A percentile compares a stretch with the other conserved stretches of the same genome.
These are phyloP conservation scores for Penicillium herquei DNA, from an alignment of 495 filamentous ascomycete species.

Conservation along the genomic window DNA sequence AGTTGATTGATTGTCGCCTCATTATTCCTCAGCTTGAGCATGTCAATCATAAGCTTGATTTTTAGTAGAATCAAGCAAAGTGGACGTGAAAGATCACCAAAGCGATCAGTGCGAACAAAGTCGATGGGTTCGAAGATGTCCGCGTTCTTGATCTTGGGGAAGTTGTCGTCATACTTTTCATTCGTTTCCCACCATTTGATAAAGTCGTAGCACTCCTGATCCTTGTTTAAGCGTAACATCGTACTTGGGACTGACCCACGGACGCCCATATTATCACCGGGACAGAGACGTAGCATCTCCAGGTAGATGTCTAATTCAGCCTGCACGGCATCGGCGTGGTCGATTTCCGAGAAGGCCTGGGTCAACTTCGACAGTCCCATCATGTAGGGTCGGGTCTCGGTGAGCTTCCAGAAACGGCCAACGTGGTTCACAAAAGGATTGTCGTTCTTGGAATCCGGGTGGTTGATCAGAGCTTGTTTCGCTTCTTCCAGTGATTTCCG, in stretches of 20 bases:
- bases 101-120: background rate
- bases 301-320: conserved; percentile 32
- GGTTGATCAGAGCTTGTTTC: conserved; percentile 33
- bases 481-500: conserved; percentile 23
- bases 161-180: conserved; percentile 6
- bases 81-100: background rate
- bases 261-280: conserved; percentile 46
- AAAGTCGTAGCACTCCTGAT: conserved; percentile 58
- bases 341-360: conserved; percentile 1
- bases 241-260: conserved; percentile 39
- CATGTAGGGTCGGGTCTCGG: conserved; percentile 45
- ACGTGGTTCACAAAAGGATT: conserved; percentile 34
- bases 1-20: background rate
- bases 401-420: conserved; percentile 40
- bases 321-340: conserved; percentile 12
- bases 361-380: conserved; percentile 29
- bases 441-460: conserved; percentile 23
- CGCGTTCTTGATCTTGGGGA: conserved; percentile 26
- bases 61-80: conserved; percentile 10
- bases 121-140: conserved; percentile 24
- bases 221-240: conserved; percentile 45
- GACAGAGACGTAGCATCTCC: conserved; percentile 40
- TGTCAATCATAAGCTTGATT: conserved; percentile 4
- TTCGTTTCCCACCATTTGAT: conserved; percentile 44
- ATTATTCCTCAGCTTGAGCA: background rate